A percentile compares a stretch with the other conserved stretches of the same genome.
Conservation (phyloP, 1,284 basidiomycete species). For the Ceratobasidium sp. region DNA sequence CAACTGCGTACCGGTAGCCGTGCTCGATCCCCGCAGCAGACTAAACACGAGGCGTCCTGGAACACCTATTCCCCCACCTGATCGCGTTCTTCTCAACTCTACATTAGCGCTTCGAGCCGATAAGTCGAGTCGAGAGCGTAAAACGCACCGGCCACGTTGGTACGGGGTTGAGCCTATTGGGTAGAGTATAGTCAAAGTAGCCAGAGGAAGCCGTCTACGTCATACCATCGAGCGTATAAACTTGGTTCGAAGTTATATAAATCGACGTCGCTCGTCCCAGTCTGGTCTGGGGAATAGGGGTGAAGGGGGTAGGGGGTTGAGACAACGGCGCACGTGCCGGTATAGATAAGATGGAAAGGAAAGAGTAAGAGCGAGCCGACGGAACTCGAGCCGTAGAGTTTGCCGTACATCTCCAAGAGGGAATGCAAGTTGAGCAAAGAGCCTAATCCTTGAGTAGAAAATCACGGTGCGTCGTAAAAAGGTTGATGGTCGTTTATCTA, state of each 20-base stretch:
- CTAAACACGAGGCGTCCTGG: constrained; percentile 14
- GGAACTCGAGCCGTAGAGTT: neutral
- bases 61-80: constrained; percentile 5
- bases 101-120: neutral
- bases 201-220: neutral
- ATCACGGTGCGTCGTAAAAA: constrained; percentile 2
- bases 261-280: neutral
- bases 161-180: constrained; percentile 23
- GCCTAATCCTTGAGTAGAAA: constrained; percentile 15
- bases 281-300: constrained; percentile 33
- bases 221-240: neutral
- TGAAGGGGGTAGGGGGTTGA: constrained; percentile 38
- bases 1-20: constrained; percentile 1
- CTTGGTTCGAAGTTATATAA: neutral
- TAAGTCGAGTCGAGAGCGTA: constrained; percentile 4
- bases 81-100: neutral
- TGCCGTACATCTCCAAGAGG: neutral
- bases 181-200: neutral
- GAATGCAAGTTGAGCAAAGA: neutral
- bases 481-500: constrained; percentile 10
- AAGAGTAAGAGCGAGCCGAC: constrained; percentile 11
- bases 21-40: constrained; percentile 10
- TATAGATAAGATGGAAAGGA: constrained; percentile 5
- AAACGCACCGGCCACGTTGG: constrained; percentile 12
- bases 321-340: constrained; percentile 39